Evolutionary conservation across 2,329 filamentous ascomycete species (phyloP), one percentile per base, ranked within the genome.

Genomic region (Fusarium citri): DNA sequence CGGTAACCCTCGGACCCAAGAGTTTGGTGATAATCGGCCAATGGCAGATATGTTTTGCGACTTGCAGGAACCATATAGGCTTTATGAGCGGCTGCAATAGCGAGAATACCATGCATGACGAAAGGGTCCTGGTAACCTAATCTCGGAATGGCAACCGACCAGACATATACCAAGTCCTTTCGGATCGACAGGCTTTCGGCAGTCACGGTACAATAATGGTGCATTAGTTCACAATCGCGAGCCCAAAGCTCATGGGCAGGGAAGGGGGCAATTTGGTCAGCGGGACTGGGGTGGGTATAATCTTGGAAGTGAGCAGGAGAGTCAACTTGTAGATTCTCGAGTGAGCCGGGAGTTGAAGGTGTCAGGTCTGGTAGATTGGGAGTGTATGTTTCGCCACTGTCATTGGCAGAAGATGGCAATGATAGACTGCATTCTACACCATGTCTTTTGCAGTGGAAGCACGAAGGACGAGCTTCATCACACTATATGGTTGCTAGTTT

Each of bases 391-490:
- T 56, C 43, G n/a, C 53, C 45, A 8, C 40, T 45, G 8, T n/a
- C 22, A 7, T 59, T 43, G 8, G 26, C 28, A 16, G 16, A 22
- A 10, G 53, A 34, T 10, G 28, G 46, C 16, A 67, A 74, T 7
- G 61, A 37, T 15, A 79, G 65, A 56, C 77, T 78, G 62, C 77
- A 78, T 12, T 54, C 28, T 15, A 76, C 76, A 25, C 73, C 67
- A 40, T 77, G 74, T 25, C 76, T 65, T 40, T 66, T 71, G 60
- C 77, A 78, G 53, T 78, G 75, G 59, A 78, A 77, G 37, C 77
- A 78, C 22, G 68, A 60, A 10, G 77, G 76, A 26, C 69, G 68
- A 4, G 59, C 64, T 54, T 78, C 77, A 59, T 79, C 73, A 18
- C 73, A 75, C 73, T 75, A 51, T 75, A 51, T 26, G 23, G 22